Evolutionary conservation across 371 early-diverging fungal species (phyloP), one percentile per base, ranked within the genome.

Genomic region (Mucor plumbeus): DNA sequence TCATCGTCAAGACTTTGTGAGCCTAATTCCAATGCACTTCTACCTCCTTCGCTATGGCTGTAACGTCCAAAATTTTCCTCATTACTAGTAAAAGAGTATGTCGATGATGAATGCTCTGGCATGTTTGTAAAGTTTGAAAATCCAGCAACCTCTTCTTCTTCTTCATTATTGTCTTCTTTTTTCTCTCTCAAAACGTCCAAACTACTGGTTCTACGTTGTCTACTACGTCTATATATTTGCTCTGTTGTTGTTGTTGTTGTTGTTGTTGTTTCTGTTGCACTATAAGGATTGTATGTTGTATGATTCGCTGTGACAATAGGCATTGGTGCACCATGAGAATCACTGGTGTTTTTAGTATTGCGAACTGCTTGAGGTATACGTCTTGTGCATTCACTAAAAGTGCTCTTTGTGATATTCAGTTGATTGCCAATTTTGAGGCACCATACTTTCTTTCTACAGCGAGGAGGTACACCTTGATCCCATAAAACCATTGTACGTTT

Each of bases 361-460:
- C 63, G 59, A 19, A 56, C 41, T 4, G 57, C 48, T 53, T 61
- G 58, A 19, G 74, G 74, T 10, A 67, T 48, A 39, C 74, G 63
- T 13, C 55, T 54, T 58, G 57, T 47, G 36, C 70, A 67, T 21
- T 74, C 70, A 1, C 17, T 15, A 43, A 69, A 74, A 0, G 70
- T 74, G 0, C 13, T 48, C n/a, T 78, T 79, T 14, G 77, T 50
- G 14, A 84, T 59, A 56, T 80, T 67, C 7, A 79, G 17, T 9
- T 66, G 38, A 53, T 84, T 84, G 0, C 80, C 84, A 33, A 84
- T 84, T 10, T 74, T 76, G 9, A 84, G 60, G 2, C 64, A 63
- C 84, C 84, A 84, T 5, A 80, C 80, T 34, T 67, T 72, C 21
- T 68, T 78, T 36, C 84, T 69, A 57, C 84, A 84, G 14, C 84